Evolutionary conservation across 805 yeast genomes (phyloP).

Genomic region (Teunomyces panamensis): DNA sequence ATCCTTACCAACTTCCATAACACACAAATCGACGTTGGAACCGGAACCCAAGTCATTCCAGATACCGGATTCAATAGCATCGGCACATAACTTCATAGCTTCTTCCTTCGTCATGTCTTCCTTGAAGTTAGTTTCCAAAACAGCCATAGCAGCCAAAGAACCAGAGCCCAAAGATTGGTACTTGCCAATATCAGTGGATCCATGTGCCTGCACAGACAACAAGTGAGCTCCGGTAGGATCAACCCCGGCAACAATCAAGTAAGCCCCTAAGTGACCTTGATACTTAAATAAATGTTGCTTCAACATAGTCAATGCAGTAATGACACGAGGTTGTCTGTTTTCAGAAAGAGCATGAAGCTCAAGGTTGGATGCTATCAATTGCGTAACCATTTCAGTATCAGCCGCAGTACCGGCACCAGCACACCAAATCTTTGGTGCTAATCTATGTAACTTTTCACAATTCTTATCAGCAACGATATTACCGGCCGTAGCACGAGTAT

Average conservation of each 20-base stretch:
- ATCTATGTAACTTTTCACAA: conserved; percentile 89
- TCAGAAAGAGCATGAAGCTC: conserved; percentile 86
- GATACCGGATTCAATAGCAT: conserved; percentile 95
- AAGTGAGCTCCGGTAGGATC: conserved; percentile 96
- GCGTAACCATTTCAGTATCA: conserved; percentile 97
- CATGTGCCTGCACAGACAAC: conserved; percentile 94
- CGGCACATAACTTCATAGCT: conserved; percentile 86
- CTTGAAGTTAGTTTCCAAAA: conserved; percentile 85
- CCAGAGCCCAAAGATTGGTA: conserved; percentile 95
- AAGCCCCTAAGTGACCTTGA: conserved; percentile 97
- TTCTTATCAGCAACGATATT: conserved; percentile 96
- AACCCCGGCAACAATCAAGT: conserved; percentile 94
- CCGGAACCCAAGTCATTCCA: conserved; percentile 99
- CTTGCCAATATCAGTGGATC: conserved; percentile 94
- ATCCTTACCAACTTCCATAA: conserved; percentile 89
- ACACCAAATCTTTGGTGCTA: conserved; percentile 94
- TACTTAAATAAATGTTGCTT: conserved; percentile 95
- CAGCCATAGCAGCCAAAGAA: conserved; percentile 97
- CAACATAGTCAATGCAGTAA: conserved; percentile 85
- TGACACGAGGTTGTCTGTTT: conserved; percentile 87
- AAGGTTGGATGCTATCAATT: conserved; percentile 82
- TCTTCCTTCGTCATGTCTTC: conserved; percentile 77
- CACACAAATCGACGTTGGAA: conserved; percentile 96
- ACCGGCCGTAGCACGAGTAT: conserved; percentile 97
- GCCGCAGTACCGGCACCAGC: conserved; percentile 99